Conservation (phyloP, 768 basidiomycete genomes). For the Tephrocybe sp. region DNA sequence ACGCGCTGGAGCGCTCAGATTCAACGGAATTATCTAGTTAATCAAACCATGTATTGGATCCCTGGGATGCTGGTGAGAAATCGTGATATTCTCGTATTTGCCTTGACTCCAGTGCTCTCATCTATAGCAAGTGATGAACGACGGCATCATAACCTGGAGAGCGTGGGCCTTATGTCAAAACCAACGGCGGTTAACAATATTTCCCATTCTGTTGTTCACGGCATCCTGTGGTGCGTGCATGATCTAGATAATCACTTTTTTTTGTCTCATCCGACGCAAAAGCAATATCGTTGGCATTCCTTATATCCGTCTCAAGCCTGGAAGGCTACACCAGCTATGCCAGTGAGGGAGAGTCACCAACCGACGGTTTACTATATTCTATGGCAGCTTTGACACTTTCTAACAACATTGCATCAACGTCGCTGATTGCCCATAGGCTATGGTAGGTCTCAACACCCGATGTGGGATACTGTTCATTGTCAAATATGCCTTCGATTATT, state of each 20-base stretch:
- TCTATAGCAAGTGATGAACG: slow-evolving; percentile 3
- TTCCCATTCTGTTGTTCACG: slow-evolving; percentile 3
- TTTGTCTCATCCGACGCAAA: background rate
- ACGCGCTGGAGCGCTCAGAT: background rate
- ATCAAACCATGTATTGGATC: slow-evolving; percentile 8
- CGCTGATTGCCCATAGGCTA: slow-evolving; percentile 4
- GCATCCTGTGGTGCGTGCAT: background rate
- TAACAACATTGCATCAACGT: slow-evolving; percentile 5
- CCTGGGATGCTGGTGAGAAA: background rate
- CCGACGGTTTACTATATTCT: slow-evolving; percentile 5
- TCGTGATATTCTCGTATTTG: background rate
- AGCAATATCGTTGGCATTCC: slow-evolving; percentile 5
- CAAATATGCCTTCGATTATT: background rate
- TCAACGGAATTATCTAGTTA: slow-evolving; percentile 1
- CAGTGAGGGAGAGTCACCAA: background rate
- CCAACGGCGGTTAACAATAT: background rate
- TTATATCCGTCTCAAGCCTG: background rate
- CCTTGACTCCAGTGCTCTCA: background rate
- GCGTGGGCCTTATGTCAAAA: slow-evolving; percentile 7
- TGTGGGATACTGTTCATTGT: no score
- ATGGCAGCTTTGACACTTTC: background rate
- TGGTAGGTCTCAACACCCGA: no score
- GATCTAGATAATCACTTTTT: background rate
- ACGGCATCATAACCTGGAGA: slow-evolving; percentile 8
- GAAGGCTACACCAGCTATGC: slow-evolving; percentile 4